Conservation (phyloP, 2,329 filamentous ascomycete genomes). For the Leptographium wingfieldii region DNA sequence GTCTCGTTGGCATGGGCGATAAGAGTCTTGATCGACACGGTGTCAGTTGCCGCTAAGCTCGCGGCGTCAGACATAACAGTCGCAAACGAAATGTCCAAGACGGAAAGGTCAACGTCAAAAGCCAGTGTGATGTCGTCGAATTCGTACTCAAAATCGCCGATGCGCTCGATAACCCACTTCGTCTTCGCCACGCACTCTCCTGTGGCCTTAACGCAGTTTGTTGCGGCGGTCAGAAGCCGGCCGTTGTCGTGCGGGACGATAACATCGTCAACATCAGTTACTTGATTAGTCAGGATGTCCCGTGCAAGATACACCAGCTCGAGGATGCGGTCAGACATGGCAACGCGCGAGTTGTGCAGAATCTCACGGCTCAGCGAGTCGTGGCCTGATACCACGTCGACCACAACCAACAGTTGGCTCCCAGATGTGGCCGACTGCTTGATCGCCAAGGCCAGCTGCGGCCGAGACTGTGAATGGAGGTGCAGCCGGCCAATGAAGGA, state of each 20-base stretch:
- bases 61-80: neutral
- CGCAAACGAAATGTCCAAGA: slow-evolving; percentile 25
- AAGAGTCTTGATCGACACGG: neutral
- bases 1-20: neutral
- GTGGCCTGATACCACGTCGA: slow-evolving; percentile 72
- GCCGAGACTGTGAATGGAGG: slow-evolving; percentile 79
- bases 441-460: slow-evolving; percentile 70
- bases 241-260: slow-evolving; percentile 71
- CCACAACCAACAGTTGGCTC: slow-evolving; percentile 61
- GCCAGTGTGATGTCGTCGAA: slow-evolving; percentile 38
- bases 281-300: slow-evolving; percentile 59
- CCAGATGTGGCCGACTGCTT: slow-evolving; percentile 75
- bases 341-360: slow-evolving; percentile 55
- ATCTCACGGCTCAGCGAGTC: slow-evolving; percentile 55
- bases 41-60: neutral
- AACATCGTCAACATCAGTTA: slow-evolving; percentile 61
- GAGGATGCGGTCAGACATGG: slow-evolving; percentile 69
- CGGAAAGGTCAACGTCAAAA: slow-evolving; percentile 45
- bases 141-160: slow-evolving; percentile 85
- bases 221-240: slow-evolving; percentile 64
- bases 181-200: slow-evolving; percentile 86
- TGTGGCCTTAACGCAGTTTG: slow-evolving; percentile 76
- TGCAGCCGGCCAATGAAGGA: slow-evolving; percentile 86
- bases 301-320: slow-evolving; percentile 71
- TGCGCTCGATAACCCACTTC: slow-evolving; percentile 71